Conservation (phyloP, 129 eudicot genomes). For the Silybum marianum region DNA sequence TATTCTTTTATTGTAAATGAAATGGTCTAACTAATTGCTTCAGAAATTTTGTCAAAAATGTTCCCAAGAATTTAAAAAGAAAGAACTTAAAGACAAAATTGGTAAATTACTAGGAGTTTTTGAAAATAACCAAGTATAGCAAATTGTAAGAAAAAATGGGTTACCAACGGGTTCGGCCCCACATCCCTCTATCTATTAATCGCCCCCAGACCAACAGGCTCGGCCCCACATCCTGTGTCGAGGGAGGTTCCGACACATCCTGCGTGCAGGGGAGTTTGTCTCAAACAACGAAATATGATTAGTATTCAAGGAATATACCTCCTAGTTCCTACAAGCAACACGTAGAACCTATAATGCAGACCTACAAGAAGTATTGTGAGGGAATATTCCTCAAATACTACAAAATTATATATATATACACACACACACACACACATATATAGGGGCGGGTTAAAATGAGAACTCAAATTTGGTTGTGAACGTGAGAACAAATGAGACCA, state of each 20-base stretch:
- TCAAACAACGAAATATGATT: background rate
- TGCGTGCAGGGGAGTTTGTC: background rate
- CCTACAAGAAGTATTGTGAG: background rate
- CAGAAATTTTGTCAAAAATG: background rate
- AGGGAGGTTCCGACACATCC: background rate
- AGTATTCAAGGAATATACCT: constrained; percentile 16
- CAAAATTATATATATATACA: background rate
- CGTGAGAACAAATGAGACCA: too few species aligned
- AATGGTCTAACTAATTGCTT: background rate
- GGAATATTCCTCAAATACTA: constrained; percentile 11
- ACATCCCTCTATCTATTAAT: background rate
- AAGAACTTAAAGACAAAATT: background rate
- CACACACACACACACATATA: background rate
- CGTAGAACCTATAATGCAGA: background rate
- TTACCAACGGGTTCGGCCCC: background rate
- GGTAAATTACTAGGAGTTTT: background rate
- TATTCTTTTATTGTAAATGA: too few species aligned
- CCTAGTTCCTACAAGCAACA: background rate
- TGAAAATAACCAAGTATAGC: background rate
- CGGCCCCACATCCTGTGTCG: background rate
- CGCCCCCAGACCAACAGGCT: background rate
- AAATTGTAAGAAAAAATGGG: background rate
- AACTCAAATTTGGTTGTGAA: too few species aligned
- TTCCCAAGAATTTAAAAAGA: background rate
- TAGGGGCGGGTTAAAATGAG: too few species aligned